Conservation (phyloP, 352 stramenopile species). For the Phytophthora tentaculata region DNA sequence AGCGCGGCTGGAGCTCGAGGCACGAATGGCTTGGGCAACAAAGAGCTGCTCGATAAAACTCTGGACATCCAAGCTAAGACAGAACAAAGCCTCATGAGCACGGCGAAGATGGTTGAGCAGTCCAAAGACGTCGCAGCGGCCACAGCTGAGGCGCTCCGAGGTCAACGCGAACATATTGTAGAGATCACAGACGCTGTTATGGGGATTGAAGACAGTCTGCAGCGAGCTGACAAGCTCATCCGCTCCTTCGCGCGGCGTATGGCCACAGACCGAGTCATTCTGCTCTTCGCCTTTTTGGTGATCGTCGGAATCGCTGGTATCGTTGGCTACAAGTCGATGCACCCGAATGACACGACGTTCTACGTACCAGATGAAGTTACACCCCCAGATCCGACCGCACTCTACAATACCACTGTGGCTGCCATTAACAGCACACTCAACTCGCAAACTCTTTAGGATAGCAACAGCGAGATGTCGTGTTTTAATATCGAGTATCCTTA, state of each 20-base stretch:
- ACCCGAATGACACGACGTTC: slow-evolving; percentile 80
- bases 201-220: slow-evolving; percentile 82
- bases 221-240: slow-evolving; percentile 84
- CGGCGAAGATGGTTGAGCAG: slow-evolving; percentile 86
- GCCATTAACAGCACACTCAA: slow-evolving; percentile 65
- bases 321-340: slow-evolving; percentile 83
- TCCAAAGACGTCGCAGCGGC: slow-evolving; percentile 84
- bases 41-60: slow-evolving; percentile 78
- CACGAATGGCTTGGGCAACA: slow-evolving; percentile 51
- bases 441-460: slow-evolving; percentile 23
- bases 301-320: slow-evolving; percentile 84
- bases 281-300: slow-evolving; percentile 81
- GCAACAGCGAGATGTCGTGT: too few species aligned
- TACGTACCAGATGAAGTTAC: slow-evolving; percentile 88
- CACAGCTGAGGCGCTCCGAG: slow-evolving; percentile 76
- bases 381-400: slow-evolving; percentile 67
- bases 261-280: slow-evolving; percentile 84
- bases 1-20: slow-evolving; percentile 20
- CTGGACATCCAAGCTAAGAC: slow-evolving; percentile 87
- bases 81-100: slow-evolving; percentile 84
- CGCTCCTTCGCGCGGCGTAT: slow-evolving; percentile 82
- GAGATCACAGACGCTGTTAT: slow-evolving; percentile 89
- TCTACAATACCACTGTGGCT: slow-evolving; percentile 82
- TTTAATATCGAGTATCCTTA: too few species aligned
- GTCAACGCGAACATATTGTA: slow-evolving; percentile 89